phyloP scores from a whole-genome alignment of 495 filamentous ascomycete species.

The Massariosphaeria phaeospora region DNA sequence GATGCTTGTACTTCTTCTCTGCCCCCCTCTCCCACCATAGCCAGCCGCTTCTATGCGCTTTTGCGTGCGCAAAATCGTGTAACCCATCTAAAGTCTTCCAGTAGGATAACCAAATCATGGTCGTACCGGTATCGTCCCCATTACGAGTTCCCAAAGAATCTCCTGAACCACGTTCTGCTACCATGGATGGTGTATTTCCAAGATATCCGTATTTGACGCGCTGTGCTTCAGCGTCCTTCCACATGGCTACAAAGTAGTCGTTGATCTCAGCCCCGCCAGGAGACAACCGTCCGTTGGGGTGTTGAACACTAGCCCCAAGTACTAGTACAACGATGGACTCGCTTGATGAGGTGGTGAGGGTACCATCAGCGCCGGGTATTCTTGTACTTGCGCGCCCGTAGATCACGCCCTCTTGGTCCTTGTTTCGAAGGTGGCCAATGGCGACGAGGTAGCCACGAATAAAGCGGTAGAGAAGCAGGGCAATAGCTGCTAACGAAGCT shows the following conservation, averaged over 20 bases:
- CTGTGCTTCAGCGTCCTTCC: slow-evolving; percentile 1
- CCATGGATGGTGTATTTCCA: slow-evolving; percentile 2
- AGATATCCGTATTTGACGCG: slow-evolving; percentile 11
- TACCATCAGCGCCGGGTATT: background rate
- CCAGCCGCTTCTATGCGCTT: slow-evolving; percentile 4
- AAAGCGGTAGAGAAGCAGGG: background rate
- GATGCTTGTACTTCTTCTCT: background rate
- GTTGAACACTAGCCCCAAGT: background rate
- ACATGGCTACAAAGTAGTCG: slow-evolving; percentile 1
- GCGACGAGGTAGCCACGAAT: background rate
- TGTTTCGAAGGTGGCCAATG: background rate
- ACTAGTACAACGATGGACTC: background rate
- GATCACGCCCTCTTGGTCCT: background rate
- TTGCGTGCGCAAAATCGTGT: slow-evolving; percentile 2
- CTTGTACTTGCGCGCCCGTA: background rate
- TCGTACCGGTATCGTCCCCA: slow-evolving; percentile 9
- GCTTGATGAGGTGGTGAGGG: background rate
- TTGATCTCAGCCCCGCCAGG: background rate
- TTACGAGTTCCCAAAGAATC: background rate
- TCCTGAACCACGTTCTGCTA: background rate
- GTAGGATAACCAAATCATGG: slow-evolving; percentile 6
- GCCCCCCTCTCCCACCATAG: slow-evolving; percentile 4
- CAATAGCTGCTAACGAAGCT: background rate
- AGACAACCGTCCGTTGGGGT: slow-evolving; percentile 1
- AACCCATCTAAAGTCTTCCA: slow-evolving; percentile 15